Percentiles rank a stretch among this genome's conserved stretches.
These are phyloP conservation scores for Lepidium campestre DNA, from an alignment of 441 rosid species.

Conservation along the genomic window DNA sequence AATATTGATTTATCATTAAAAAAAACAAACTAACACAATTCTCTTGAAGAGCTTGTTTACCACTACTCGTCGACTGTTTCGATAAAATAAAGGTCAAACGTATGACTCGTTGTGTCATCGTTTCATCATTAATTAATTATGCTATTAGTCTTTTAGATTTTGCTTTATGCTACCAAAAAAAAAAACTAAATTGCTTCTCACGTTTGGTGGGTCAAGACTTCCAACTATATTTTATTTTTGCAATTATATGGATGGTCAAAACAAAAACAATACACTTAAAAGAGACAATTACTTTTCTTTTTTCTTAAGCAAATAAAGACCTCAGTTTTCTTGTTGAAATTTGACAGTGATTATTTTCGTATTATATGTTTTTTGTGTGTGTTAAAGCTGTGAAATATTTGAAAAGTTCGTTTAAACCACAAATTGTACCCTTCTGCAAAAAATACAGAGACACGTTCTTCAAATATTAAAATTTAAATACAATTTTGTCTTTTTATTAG, in stretches of 20 bases:
- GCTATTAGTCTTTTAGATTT: not conserved
- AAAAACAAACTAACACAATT: no score
- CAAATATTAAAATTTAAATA: not conserved
- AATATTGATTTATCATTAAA: no score
- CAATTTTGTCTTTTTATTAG: not conserved
- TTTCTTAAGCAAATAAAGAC: not conserved
- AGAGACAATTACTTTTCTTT: not conserved
- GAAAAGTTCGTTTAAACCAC: not conserved
- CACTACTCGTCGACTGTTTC: not conserved
- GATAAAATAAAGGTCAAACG: not conserved
- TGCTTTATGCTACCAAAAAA: not conserved
- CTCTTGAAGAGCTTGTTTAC: no score
- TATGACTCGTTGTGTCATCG: not conserved
- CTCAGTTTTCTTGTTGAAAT: not conserved
- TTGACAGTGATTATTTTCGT: not conserved
- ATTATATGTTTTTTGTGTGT: not conserved
- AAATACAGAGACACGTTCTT: conserved; percentile 4
- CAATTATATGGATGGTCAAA: not conserved
- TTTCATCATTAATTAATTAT: not conserved
- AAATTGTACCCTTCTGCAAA: not conserved
- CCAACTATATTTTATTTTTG: not conserved
- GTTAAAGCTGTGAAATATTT: not conserved
- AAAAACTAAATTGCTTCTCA: conserved; percentile 18
- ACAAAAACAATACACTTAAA: not conserved
- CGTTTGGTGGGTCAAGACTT: conserved; percentile 18